Evolutionary conservation across 2,329 filamentous ascomycete species (phyloP), one percentile per base, ranked within the genome.

Genomic region (Phaeosphaeriaceae sp.): DNA sequence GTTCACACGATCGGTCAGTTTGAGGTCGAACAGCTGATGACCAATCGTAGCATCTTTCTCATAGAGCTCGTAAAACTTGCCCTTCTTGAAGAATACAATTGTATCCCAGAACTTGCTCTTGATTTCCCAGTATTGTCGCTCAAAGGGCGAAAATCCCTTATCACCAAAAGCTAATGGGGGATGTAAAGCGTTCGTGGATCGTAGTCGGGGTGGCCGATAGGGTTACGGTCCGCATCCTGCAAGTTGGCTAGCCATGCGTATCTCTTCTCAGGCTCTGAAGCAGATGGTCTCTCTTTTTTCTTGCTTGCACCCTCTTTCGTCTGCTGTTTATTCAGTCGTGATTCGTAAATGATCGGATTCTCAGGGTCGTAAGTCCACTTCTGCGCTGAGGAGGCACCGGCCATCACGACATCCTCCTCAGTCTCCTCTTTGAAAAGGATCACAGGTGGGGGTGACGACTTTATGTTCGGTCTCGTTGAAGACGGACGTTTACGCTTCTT

Each of bases 21-120:
- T 99, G 48, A 99, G 82, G 72, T 99, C 94, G 64, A 99, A 99
- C 13, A 97, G 81, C 71, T 97, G 94, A 69, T 99, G 92, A 4
- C 94, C 94, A 47, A 97, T 87, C 0, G 93, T 96, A 4, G 94
- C 94, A 74, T 99, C 94, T 52, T 97, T 96, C 72, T 99, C 94
- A 67, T 97, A 99, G 0, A 99, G 81, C 71, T 99, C 94, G 69
- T 97, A 99, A 74, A 99, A 99, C 66, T 99, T 99, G 66, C 94
- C 94, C 79, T 99, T 99, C 76, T 97, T 99, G 86, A 99, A 99
- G 76, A 99, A 99, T 13, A 99, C 93, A 37, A 99, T 88, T 0
- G 92, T 97, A 60, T 97, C 92, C 89, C 90, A 97, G 59, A 95
- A 90, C 63, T 97, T 97, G 73, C 92, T 89, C 77, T 99, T 99